Percentiles rank a stretch among this genome's conserved stretches.
These are phyloP conservation scores for Achlya hypogyna DNA, from an alignment of 352 stramenopile genomes.

Conservation along the genomic window DNA sequence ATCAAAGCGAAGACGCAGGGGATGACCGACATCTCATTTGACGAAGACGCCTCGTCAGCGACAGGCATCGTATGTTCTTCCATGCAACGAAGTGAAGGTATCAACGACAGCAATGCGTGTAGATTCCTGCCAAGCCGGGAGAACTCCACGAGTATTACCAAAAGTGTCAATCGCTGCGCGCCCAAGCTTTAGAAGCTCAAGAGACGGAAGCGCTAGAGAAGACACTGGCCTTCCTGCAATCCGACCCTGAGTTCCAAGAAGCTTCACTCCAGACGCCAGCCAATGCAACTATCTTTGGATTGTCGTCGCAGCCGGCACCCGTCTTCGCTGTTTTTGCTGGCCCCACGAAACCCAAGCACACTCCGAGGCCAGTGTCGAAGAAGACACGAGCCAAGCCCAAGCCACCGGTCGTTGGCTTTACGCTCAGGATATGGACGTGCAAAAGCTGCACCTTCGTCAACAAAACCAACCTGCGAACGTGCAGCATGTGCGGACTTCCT, in stretches of 20 bases:
- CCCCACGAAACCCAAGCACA: too few species aligned
- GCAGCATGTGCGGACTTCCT: background rate
- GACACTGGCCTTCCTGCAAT: constrained; percentile 5
- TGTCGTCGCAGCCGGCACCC: too few species aligned
- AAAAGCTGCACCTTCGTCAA: background rate
- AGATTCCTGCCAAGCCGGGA: constrained; percentile 1
- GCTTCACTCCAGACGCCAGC: background rate
- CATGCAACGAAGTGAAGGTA: background rate
- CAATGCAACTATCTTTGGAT: too few species aligned
- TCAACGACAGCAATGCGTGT: background rate
- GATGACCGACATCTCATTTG: background rate
- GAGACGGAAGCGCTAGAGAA: background rate
- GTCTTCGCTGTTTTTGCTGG: too few species aligned
- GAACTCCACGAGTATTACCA: constrained; percentile 15
- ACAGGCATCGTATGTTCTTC: background rate
- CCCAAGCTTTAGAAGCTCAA: background rate
- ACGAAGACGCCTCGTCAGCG: background rate
- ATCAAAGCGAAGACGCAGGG: constrained; percentile 28
- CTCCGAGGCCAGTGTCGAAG: background rate
- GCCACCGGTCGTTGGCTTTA: background rate
- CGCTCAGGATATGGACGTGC: background rate
- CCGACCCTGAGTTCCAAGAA: background rate
- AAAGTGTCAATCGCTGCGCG: background rate
- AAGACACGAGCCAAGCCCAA: background rate
- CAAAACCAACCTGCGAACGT: background rate